phyloP scores from a whole-genome alignment of 768 basidiomycete species.

The Serendipita indica region DNA sequence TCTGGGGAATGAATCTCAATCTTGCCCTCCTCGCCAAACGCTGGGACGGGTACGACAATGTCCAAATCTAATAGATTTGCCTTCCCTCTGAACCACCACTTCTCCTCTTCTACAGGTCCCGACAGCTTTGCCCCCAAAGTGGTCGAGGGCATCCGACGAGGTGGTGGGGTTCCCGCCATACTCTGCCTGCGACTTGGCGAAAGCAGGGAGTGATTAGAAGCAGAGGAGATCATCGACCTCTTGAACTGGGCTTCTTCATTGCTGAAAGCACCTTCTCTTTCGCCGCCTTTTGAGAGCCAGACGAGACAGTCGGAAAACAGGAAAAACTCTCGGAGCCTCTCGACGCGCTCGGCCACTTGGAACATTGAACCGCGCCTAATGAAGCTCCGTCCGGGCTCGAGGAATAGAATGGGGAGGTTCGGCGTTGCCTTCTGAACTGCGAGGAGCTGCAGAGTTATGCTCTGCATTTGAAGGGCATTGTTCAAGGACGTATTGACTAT shows the following conservation, averaged over 20 bases:
- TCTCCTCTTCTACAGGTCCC: constrained; percentile 37
- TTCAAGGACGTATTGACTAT: constrained; percentile 67
- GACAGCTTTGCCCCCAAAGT: constrained; percentile 16
- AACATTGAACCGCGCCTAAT: constrained; percentile 35
- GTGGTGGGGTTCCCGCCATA: neutral
- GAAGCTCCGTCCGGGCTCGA: constrained; percentile 66
- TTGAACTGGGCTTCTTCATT: neutral
- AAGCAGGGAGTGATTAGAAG: neutral
- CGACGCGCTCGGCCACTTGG: constrained; percentile 18
- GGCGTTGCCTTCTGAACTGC: constrained; percentile 65
- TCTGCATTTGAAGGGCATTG: constrained; percentile 61
- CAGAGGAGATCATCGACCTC: neutral
- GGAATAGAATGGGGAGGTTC: constrained; percentile 61
- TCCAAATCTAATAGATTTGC: constrained; percentile 61
- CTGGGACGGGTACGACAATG: constrained; percentile 42
- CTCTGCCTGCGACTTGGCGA: neutral
- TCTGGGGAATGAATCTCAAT: constrained; percentile 67
- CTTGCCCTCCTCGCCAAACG: constrained; percentile 34
- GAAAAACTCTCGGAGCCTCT: constrained; percentile 53
- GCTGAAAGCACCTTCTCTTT: constrained; percentile 9
- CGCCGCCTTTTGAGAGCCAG: constrained; percentile 35
- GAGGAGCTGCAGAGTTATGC: constrained; percentile 58
- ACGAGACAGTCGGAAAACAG: constrained; percentile 71
- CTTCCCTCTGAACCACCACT: constrained; percentile 59
- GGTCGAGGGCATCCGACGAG: neutral